Base-by-base conservation (phyloP, 495 filamentous ascomycete species). In the Podospora comata region DNA sequence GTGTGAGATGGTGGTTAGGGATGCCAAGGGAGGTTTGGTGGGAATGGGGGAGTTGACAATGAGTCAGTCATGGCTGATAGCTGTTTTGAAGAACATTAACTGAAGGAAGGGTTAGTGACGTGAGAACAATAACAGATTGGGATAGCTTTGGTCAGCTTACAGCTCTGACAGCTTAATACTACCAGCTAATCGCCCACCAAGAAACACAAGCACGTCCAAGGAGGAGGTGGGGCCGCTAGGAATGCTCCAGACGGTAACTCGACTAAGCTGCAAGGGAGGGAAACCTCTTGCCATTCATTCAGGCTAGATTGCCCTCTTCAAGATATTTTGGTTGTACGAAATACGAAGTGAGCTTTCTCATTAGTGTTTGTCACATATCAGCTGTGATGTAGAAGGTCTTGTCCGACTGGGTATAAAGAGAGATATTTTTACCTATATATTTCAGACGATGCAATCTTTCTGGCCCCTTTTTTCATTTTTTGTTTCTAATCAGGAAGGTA, bases 1-100 rank as follows among this genome's bases (percentile, higher is more conserved):
- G 26, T 64, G 44, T 4, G 67, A 68, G 15, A 65, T 44, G 62
- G n/a, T 55, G 19, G 67, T 39, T 20, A 69, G 65, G n/a, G 63
- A 63, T 20, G 67, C 63, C 26, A 70, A 60, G 7, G 64, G 28
- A 66, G 68, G 19, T 26, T n/a, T 15, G 59, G 16, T 2, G 68
- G 68, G 23, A 70, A 70, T 18, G 48, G 59, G 3, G 64, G 68
- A 3, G 63, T 56, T 48, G 13, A 48, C 13, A 1, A 48, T 16
- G 5, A 11, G 39, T 48, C 2, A 11, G 39, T 13, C 39, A 48
- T 18, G 13, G 9, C 13, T 11, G 39, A 48, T 48, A 11, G 9
- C 13, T 11, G 39, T 48, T 5, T 48, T 18, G 5, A 48, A 11
- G 39, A 16, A 48, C 15, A 11, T 5, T 48, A 32, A 32, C 4